Percentiles rank a stretch among this genome's conserved stretches.
Evolutionary conservation across 768 basidiomycete genomes (phyloP).

Genomic region (Mycena albidolilacea): DNA sequence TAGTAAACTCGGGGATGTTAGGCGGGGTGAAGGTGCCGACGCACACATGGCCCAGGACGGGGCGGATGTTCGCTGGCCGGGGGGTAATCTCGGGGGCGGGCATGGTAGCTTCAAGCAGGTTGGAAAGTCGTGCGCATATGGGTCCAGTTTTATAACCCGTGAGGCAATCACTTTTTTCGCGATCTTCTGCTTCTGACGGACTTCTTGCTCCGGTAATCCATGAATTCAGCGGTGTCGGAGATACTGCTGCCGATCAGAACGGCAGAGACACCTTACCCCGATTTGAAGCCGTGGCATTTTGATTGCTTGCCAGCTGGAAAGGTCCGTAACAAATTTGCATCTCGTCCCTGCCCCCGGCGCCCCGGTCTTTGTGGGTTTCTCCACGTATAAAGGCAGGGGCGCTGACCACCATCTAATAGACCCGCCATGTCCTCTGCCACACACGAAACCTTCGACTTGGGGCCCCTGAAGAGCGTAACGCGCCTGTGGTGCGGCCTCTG

Average conservation of each 20-base stretch:
- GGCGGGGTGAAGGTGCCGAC: background rate
- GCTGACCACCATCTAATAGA: background rate
- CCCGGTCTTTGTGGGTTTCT: background rate
- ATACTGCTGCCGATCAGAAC: slow-evolving; percentile 35
- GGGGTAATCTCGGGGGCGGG: slow-evolving; percentile 28
- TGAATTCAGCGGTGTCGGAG: slow-evolving; percentile 25
- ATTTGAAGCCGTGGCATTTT: slow-evolving; percentile 1
- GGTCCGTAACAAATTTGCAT: slow-evolving; percentile 9
- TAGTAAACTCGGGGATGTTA: background rate
- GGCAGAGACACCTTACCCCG: slow-evolving; percentile 20
- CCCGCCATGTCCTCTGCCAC: slow-evolving; percentile 13
- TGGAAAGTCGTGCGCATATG: slow-evolving; percentile 14
- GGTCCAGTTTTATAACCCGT: slow-evolving; percentile 29
- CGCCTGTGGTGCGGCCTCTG: slow-evolving; percentile 34
- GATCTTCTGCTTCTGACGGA: slow-evolving; percentile 31
- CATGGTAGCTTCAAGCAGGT: slow-evolving; percentile 16
- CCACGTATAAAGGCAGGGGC: slow-evolving; percentile 16
- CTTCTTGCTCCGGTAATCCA: slow-evolving; percentile 7
- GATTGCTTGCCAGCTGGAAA: slow-evolving; percentile 9
- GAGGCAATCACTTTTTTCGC: slow-evolving; percentile 16
- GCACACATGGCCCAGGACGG: slow-evolving; percentile 35
- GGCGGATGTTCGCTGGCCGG: slow-evolving; percentile 21
- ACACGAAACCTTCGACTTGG: slow-evolving; percentile 33
- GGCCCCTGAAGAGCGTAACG: slow-evolving; percentile 20
- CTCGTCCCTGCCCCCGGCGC: background rate